These are phyloP conservation scores for Thelonectria olida DNA, from an alignment of 2,329 filamentous ascomycete genomes.

Conservation along the genomic window DNA sequence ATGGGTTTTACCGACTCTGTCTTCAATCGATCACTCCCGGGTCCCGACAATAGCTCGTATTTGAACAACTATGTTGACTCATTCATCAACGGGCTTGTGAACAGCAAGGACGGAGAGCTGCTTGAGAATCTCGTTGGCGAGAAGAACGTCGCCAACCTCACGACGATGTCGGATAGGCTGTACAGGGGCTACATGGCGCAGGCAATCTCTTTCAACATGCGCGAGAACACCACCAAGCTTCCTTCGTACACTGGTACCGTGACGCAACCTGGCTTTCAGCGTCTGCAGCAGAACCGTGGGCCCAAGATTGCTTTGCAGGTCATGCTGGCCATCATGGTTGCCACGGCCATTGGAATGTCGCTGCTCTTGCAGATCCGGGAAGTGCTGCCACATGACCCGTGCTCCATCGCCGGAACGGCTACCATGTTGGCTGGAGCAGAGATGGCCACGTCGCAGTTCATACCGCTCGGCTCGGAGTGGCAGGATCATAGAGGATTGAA, in stretches of 20 bases:
- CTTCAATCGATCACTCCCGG: conserved; percentile 27
- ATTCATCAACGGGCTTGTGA: conserved; percentile 31
- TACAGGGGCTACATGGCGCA: conserved; percentile 42
- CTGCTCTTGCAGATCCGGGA: conserved; percentile 32
- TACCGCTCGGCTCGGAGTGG: conserved; percentile 41
- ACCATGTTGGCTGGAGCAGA: conserved; percentile 39
- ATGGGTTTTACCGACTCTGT: conserved; percentile 27
- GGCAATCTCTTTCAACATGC: conserved; percentile 39
- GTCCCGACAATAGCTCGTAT: conserved; percentile 17
- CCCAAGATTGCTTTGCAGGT: conserved; percentile 43
- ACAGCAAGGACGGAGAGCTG: conserved; percentile 17
- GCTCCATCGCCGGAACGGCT: conserved; percentile 41
- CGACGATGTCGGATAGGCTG: conserved; percentile 23
- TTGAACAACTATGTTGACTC: conserved; percentile 29
- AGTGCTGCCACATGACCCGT: conserved; percentile 42
- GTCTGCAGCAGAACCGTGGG: conserved; percentile 37
- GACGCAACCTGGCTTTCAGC: conserved; percentile 4
- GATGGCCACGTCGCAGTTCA: conserved; percentile 31
- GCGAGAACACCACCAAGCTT: conserved; percentile 13
- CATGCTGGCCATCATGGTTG: conserved; percentile 41
- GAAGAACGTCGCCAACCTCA: conserved; percentile 25
- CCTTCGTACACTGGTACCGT: conserved; percentile 24
- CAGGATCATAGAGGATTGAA: conserved; percentile 29
- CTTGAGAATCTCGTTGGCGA: conserved; percentile 26
- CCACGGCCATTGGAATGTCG: conserved; percentile 36